Base-by-base conservation (phyloP, 106 monocot genomes). In the Allium fistulosum region DNA sequence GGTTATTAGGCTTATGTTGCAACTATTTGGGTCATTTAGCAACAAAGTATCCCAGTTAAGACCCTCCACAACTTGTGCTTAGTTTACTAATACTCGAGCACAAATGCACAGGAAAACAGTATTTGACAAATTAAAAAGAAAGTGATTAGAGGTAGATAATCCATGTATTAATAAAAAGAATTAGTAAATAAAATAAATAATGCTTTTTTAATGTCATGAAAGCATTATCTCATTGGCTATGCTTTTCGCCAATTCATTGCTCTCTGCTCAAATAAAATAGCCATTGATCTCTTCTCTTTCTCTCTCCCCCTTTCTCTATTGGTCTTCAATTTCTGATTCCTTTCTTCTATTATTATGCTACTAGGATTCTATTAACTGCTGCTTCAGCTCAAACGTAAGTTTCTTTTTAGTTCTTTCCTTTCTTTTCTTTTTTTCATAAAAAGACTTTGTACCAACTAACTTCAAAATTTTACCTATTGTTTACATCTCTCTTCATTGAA, bases 331-430 rank as follows among this genome's bases (percentile, higher is more conserved):
- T 47, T 48, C 65, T 49, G 49, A 49, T 65, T 47, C 46, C 2
- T n/a, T 63, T 17, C 49, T 46, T 49, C 65, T 49, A 14, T 49
- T 17, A 6, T 65, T 47, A 65, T 66, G 51, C 13, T 37, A 46
- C 7, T 7, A 10, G 49, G 65, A 13, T 48, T 65, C 48, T 65
- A 17, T 17, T 14, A 37, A 17, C 65, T 18, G 65, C 65, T 37
- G n/a, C 64, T 48, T 64, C 16, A 49, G 49, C 65, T 65, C 16
- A 65, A 67, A 51, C 48, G 67, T 53, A 27, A 26, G 52, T 67
- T 50, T 13, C 26, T 13, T 53, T 14, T 67, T 13, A 12, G 14
- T 26, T 46, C 10, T 17, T 45, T 18, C 14, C 4, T 63, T 47
- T 14, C 4, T 16, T 48, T 7, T 1, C 15, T 63, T 22, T 63